Base-by-base conservation (phyloP, 2,329 filamentous ascomycete genomes). In the Graphium sp. region DNA sequence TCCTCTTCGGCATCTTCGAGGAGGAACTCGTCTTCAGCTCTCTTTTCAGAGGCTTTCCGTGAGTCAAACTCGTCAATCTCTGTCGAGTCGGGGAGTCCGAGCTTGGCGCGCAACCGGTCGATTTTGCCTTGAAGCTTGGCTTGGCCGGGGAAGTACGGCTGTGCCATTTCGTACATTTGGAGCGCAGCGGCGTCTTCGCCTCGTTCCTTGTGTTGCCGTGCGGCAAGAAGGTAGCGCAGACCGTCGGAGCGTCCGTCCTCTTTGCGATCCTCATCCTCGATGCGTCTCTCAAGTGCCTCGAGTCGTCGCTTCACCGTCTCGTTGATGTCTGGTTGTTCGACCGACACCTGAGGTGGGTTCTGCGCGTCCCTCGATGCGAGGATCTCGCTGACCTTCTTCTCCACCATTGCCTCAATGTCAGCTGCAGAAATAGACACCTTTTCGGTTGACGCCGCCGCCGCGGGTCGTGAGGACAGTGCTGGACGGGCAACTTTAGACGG, bases 301-400 rank as follows among this genome's bases (percentile, higher is more conserved):
- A 95, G 60, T 1, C 87, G 73, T 32, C 64, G 71, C 41, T 89
- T 80, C 14, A 94, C 68, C 16, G 83, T 76, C 18, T 84, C 78
- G 35, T 73, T 81, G 21, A 87, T 62, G 21, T 71, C 65, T 18
- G 44, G 37, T n/a, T 46, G 38, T 27, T 48, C 37, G 24, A 41
- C 41, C 6, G 53, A 35, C 12, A 46, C 32, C 23, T 55, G 37
- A 33, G 57, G 46, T 34, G 64, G 23, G 11, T n/a, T 10, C 36
- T 66, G 64, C 11, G 69, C 45, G 2, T 68, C 71, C 30, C 77
- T 70, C n/a, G 76, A 74, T 0, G 85, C 83, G 2, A 95, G 60
- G 20, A 89, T 84, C 53, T 93, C 84, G 34, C 78, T 76, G 1
- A 95, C 81, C 43, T 92, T 92, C 41, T 78, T 81, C 50, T 93